Evolutionary conservation across 2,329 filamentous ascomycete genomes (phyloP), one percentile per base, ranked within the genome.

Genomic region (Trichoderma simmonsii): DNA sequence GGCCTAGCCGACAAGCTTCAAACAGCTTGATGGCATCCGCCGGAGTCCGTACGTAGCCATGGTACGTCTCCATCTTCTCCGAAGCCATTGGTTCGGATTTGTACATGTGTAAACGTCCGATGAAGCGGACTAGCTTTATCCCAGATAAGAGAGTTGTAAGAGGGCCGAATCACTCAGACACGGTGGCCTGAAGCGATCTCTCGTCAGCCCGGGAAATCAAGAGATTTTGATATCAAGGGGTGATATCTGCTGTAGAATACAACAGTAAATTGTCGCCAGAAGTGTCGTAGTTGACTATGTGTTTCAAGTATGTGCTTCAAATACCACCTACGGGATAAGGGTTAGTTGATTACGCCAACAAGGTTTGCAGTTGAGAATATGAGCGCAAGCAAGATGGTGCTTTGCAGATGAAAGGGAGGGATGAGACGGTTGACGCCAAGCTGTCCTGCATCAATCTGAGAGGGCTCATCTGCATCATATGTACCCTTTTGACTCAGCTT

Each of bases 21-120:
- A 99, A 98, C n/a, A 99, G 87, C 80, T 98, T 95, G 84, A 99
- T 98, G 77, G 96, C 96, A 83, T 99, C 96, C 78, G 91, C 92
- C 51, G 96, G 95, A n/a, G 95, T 97, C 83, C 95, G 93, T 79
- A 99, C 95, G 81, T 93, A 92, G 74, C 96, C 96, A 85, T 95
- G 89, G 80, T 98, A 99, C 61, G 96, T 99, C 85, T 99, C 96
- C 95, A 98, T 98, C 78, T 81, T 85, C 75, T 79, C 72, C 32
- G 72, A 73, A 18, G 69, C 63, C 51, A 67, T 67, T 30, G 72
- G 62, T 5, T 71, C 69, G 14, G 72, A 24, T 59, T 73, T 73
- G 57, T 65, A 73, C 68, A 71, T 73, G 63, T 73, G 72, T 39
- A n/a, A 48, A 39, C 21, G 36, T 62, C 67, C 59, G 61, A 64